Percentiles rank a stretch among this genome's conserved stretches.
These are phyloP conservation scores for Articulospora tetracladia DNA, from an alignment of 495 filamentous ascomycete species.

Conservation along the genomic window DNA sequence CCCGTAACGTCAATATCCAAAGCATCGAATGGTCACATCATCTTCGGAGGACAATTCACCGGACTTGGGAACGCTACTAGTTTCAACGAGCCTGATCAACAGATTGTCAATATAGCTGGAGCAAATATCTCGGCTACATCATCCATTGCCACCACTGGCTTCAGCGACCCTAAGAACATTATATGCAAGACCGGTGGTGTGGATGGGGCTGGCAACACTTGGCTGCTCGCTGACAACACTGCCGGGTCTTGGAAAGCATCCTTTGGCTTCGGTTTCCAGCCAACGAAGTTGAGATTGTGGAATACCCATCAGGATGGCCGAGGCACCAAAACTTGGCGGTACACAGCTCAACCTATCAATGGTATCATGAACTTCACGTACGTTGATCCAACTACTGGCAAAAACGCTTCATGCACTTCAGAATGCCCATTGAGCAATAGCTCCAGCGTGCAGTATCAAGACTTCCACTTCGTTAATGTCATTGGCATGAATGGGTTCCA, in stretches of 20 bases:
- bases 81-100: constrained; percentile 53
- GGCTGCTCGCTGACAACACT: constrained; percentile 76
- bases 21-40: constrained; percentile 72
- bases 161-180: constrained; percentile 76
- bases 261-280: constrained; percentile 76
- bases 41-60: constrained; percentile 91
- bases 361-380: constrained; percentile 98
- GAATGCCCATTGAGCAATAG: constrained; percentile 74
- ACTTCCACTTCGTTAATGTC: constrained; percentile 84
- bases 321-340: constrained; percentile 82
- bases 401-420: constrained; percentile 66
- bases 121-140: constrained; percentile 67
- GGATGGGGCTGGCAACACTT: constrained; percentile 70
- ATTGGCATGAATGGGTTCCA: constrained; percentile 88
- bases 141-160: constrained; percentile 57
- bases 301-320: constrained; percentile 85
- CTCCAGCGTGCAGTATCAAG: constrained; percentile 63
- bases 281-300: constrained; percentile 82
- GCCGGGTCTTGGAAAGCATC: constrained; percentile 81
- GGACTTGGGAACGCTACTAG: constrained; percentile 78
- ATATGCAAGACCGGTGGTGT: constrained; percentile 69
- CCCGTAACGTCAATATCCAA: constrained; percentile 84
- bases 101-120: constrained; percentile 79
- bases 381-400: constrained; percentile 64
- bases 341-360: constrained; percentile 73